Evolutionary conservation across 495 filamentous ascomycete species (phyloP).

Genomic region (Daldinia childiae): DNA sequence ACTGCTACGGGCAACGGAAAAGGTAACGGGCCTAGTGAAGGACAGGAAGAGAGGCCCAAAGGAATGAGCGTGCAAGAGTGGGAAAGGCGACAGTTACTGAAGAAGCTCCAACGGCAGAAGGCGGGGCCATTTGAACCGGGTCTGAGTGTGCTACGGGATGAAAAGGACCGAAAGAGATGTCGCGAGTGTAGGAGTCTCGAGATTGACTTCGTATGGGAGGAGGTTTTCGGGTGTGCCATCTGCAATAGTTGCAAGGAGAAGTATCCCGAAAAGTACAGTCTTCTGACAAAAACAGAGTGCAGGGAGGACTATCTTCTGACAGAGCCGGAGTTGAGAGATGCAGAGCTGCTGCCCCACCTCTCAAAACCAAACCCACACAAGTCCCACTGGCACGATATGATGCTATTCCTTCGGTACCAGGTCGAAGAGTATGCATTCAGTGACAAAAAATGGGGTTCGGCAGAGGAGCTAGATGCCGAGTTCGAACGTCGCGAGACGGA

Average conservation of each 20-base stretch:
- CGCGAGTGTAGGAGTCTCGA: constrained; percentile 84
- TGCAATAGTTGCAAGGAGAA: constrained; percentile 72
- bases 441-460: constrained; percentile 80
- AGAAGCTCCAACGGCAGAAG: constrained; percentile 74
- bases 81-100: constrained; percentile 80
- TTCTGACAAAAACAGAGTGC: constrained; percentile 96
- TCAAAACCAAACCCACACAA: constrained; percentile 95
- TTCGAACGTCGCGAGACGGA: constrained; percentile 81
- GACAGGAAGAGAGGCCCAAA: constrained; percentile 67
- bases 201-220: constrained; percentile 95
- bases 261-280: constrained; percentile 86
- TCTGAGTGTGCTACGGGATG: constrained; percentile 71
- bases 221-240: constrained; percentile 55
- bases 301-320: constrained; percentile 95
- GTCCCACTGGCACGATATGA: constrained; percentile 97
- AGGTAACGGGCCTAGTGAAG: constrained; percentile 35
- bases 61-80: constrained; percentile 93
- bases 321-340: constrained; percentile 88
- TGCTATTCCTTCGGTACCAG: constrained; percentile 92
- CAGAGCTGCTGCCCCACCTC: constrained; percentile 85
- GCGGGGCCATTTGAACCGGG: constrained; percentile 88
- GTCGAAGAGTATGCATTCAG: constrained; percentile 89
- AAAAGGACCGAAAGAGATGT: constrained; percentile 74
- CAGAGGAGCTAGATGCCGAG: constrained; percentile 87
- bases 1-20: constrained; percentile 45